Conservation (phyloP, 345 rosid genomes). For the Populus ilicifolia region DNA sequence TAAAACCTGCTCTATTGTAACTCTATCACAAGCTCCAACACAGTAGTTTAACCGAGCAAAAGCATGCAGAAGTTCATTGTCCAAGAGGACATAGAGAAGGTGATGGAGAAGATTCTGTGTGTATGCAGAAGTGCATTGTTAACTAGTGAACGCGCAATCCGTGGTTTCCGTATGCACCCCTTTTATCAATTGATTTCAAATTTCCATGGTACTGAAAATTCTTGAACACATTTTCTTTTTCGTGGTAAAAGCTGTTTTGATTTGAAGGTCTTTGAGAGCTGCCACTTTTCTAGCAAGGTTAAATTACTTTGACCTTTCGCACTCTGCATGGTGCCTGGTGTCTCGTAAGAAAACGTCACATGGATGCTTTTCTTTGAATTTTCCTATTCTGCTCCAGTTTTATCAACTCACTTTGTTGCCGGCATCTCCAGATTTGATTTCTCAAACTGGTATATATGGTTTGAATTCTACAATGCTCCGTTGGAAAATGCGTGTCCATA, state of each 20-base stretch:
- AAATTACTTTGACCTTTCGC: background rate
- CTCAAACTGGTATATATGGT: slow-evolving; percentile 85
- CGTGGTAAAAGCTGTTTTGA: background rate
- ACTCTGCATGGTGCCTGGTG: background rate
- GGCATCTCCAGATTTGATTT: slow-evolving; percentile 62
- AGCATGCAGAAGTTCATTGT: background rate
- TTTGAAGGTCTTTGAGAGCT: background rate
- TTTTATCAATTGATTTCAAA: background rate
- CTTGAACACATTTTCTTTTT: background rate
- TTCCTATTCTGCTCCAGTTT: slow-evolving; percentile 2
- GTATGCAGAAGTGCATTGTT: too few species aligned
- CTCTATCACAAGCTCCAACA: background rate
- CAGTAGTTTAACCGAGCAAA: background rate
- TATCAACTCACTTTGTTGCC: slow-evolving; percentile 9
- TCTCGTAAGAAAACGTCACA: background rate
- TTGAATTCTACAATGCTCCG: slow-evolving; percentile 78
- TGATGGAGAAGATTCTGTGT: too few species aligned
- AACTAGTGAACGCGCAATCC: background rate
- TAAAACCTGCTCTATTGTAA: too few species aligned
- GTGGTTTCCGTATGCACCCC: background rate
- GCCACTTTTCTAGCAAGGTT: background rate
- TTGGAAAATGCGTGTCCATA: slow-evolving; percentile 72
- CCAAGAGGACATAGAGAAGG: background rate
- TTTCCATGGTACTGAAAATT: background rate
- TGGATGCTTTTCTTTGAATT: slow-evolving; percentile 6